phyloP scores from a whole-genome alignment of 2,329 filamentous ascomycete species.

The Zarea fungicola region DNA sequence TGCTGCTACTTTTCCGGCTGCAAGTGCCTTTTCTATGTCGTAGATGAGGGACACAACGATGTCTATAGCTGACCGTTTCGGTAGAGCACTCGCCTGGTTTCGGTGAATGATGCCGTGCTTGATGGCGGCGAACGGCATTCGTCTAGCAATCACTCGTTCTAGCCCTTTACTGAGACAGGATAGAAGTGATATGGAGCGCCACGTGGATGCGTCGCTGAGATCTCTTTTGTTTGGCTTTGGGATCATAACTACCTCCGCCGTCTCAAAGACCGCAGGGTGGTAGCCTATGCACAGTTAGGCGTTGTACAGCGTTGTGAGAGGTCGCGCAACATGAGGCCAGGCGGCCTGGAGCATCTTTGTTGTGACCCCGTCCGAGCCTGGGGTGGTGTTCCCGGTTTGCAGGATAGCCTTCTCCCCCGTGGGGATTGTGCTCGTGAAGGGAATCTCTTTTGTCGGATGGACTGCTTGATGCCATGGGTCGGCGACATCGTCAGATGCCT shows the following conservation, averaged over 20 bases:
- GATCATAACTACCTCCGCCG: conserved; percentile 6
- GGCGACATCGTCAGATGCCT: conserved; percentile 15
- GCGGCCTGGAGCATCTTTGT: conserved; percentile 16
- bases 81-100: conserved; percentile 1
- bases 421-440: conserved; percentile 14
- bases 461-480: conserved; percentile 14
- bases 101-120: not conserved
- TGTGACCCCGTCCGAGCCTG: conserved; percentile 18
- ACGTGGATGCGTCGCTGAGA: not conserved
- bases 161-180: conserved; percentile 3
- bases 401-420: conserved; percentile 17
- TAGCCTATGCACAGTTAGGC: not conserved
- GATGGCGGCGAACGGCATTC: not conserved
- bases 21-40: not conserved
- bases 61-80: not conserved
- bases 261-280: not conserved
- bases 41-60: not conserved
- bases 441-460: conserved; percentile 10
- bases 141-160: conserved; percentile 2
- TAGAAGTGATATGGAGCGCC: conserved; percentile 3
- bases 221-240: conserved; percentile 2
- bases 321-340: not conserved
- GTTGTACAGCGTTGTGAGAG: conserved; percentile 3
- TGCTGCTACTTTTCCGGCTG: not conserved
- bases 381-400: conserved; percentile 18